Conservation (phyloP, 2,329 filamentous ascomycete species). For the Fusarium dimerum region DNA sequence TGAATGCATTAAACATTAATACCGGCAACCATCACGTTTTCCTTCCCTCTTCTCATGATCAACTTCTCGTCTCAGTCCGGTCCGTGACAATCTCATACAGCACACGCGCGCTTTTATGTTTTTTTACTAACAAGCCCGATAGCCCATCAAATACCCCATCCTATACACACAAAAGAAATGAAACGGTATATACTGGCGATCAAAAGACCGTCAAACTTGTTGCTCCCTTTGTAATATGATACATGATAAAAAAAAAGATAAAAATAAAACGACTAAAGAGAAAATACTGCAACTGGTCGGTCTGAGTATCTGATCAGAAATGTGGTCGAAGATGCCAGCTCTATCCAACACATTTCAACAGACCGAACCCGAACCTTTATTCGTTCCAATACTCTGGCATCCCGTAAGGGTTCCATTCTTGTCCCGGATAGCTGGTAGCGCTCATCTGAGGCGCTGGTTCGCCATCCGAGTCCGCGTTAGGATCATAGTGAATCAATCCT, state of each 20-base stretch:
- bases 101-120: too few species aligned
- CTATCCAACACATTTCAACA: background rate
- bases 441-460: conserved; percentile 55
- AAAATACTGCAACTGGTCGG: background rate
- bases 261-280: background rate
- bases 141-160: too few species aligned
- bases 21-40: too few species aligned
- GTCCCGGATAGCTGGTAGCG: conserved; percentile 68
- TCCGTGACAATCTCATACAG: too few species aligned
- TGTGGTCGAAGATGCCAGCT: background rate
- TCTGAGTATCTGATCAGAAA: background rate
- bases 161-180: too few species aligned
- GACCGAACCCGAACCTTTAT: background rate
- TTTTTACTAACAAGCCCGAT: too few species aligned
- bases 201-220: too few species aligned
- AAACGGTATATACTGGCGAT: too few species aligned
- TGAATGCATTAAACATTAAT: too few species aligned
- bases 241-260: background rate
- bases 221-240: background rate
- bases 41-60: too few species aligned
- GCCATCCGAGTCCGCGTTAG: conserved; percentile 35
- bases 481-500: conserved; percentile 53
- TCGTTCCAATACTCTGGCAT: conserved; percentile 32
- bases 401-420: conserved; percentile 66
- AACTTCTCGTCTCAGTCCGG: too few species aligned